Evolutionary conservation across 225 moss, liverwort and hornwort species (phyloP), one percentile per base, ranked within the genome.

Genomic region (Polytrichum commune): DNA sequence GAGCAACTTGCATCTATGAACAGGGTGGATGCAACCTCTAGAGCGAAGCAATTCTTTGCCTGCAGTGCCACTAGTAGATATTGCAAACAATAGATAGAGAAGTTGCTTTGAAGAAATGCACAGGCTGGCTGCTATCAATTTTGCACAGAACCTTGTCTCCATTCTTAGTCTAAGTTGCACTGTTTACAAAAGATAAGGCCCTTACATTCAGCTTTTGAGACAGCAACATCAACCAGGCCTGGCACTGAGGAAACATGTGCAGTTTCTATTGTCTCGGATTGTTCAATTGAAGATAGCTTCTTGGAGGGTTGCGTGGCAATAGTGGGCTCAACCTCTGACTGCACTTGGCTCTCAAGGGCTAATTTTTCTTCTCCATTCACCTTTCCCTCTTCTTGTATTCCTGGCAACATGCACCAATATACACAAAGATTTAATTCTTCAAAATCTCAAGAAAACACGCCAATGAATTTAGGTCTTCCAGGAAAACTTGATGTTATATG

Each of bases 251-350:
- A 79, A 19, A 84, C 75, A 55, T 77, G 87, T 18, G 82, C 84
- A 61, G 77, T 53, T 8, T 79, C 84, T 56, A 84, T 79, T 79
- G 82, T 82, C 56, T 77, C 77, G 67, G 87, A 88, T 70, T 80
- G 81, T 71, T 82, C 81, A 73, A 77, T 53, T 70, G 82, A 73
- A 62, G 84, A 84, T 61, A 79, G 70, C 62, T 55, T 63, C 63
- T 78, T 85, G 18, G 56, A 78, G 73, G 77, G 32, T 71, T 82
- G 71, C 68, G 77, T 57, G 9, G 73, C 65, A 67, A 76, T 56
- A 69, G 65, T 71, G 56, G 73, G 77, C 71, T 78, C 82, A 68
- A 75, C 55, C 53, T 72, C 76, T 58, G 65, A 62, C 61, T 67
- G 77, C 67, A 54, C 55, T 76, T 82, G 75, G 73, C 69, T 82